Evolutionary conservation across 805 yeast species (phyloP).

Genomic region (Candida rishiriensis): DNA sequence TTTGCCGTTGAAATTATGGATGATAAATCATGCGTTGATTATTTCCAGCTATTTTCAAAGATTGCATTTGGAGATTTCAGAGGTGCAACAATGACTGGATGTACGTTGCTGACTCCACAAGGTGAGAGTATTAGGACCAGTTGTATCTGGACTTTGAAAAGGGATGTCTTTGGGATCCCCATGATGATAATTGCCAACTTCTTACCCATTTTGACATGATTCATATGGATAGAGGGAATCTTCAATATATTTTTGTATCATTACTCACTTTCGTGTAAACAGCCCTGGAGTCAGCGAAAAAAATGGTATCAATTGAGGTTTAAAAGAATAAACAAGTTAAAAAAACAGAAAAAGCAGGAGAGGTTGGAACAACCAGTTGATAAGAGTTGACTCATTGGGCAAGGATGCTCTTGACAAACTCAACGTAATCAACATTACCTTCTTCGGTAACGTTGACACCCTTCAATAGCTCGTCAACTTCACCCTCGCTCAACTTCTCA

Average conservation of each 20-base stretch:
- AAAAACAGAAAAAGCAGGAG: neutral
- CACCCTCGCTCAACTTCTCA: constrained; percentile 83
- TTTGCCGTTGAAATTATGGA: constrained; percentile 83
- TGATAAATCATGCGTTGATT: constrained; percentile 79
- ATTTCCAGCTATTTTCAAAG: constrained; percentile 77
- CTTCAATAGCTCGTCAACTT: constrained; percentile 92
- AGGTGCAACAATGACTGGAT: constrained; percentile 85
- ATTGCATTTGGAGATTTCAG: constrained; percentile 88
- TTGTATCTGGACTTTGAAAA: constrained; percentile 86
- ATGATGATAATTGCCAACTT: constrained; percentile 96
- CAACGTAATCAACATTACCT: constrained; percentile 91
- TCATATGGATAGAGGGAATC: too few relatives aligned
- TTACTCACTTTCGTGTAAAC: too few relatives aligned
- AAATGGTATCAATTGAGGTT: neutral
- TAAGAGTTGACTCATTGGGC: constrained; percentile 56
- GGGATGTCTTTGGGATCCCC: constrained; percentile 95
- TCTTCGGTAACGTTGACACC: constrained; percentile 93
- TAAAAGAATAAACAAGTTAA: neutral
- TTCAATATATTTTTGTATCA: too few relatives aligned
- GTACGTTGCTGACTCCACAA: constrained; percentile 64
- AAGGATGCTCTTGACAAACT: constrained; percentile 87
- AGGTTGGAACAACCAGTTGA: constrained; percentile 1
- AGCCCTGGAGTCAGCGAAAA: too few relatives aligned
- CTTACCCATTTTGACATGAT: constrained; percentile 58
- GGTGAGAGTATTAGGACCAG: constrained; percentile 62